phyloP scores from a whole-genome alignment of 805 yeast genomes.

The Wickerhamomyces rabaulensis region DNA sequence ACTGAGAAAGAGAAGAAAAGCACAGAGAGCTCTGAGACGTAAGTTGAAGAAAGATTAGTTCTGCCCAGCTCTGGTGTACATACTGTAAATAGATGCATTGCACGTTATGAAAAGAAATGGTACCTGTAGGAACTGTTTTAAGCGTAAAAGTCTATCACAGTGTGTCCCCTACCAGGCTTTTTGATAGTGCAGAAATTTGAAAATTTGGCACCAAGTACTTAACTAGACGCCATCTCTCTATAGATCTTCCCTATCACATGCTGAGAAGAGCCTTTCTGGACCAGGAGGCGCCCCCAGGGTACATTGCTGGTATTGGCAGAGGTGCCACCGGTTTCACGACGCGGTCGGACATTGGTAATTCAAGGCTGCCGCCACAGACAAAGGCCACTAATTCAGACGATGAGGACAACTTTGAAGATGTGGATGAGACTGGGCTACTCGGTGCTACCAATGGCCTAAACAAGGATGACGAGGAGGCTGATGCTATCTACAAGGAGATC shows the following conservation, averaged over 20 bases:
- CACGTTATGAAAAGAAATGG: not conserved
- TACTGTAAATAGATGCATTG: not conserved
- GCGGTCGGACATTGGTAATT: conserved; percentile 65
- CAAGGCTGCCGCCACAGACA: conserved; percentile 28
- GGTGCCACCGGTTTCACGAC: conserved; percentile 95
- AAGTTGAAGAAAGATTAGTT: conserved; percentile 33
- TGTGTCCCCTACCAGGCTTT: not conserved
- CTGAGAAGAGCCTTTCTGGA: conserved; percentile 64
- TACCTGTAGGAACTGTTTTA: too few relatives aligned
- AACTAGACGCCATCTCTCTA: not conserved
- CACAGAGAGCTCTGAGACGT: conserved; percentile 76
- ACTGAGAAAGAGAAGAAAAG: conserved; percentile 94
- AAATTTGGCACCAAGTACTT: not conserved
- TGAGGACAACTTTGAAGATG: conserved; percentile 20
- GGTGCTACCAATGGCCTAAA: conserved; percentile 26
- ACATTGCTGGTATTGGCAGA: conserved; percentile 88
- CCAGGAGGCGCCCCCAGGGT: conserved; percentile 84
- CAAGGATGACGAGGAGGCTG: conserved; percentile 76
- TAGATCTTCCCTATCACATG: conserved; percentile 34
- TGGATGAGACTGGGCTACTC: conserved; percentile 25
- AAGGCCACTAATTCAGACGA: conserved; percentile 19
- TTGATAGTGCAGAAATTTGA: not conserved
- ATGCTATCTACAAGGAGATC: conserved; percentile 56
- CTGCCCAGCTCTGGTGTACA: not conserved
- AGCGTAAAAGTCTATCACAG: too few relatives aligned